These are phyloP conservation scores for Penicillium verhagenii DNA, from an alignment of 495 filamentous ascomycete species.

Conservation along the genomic window DNA sequence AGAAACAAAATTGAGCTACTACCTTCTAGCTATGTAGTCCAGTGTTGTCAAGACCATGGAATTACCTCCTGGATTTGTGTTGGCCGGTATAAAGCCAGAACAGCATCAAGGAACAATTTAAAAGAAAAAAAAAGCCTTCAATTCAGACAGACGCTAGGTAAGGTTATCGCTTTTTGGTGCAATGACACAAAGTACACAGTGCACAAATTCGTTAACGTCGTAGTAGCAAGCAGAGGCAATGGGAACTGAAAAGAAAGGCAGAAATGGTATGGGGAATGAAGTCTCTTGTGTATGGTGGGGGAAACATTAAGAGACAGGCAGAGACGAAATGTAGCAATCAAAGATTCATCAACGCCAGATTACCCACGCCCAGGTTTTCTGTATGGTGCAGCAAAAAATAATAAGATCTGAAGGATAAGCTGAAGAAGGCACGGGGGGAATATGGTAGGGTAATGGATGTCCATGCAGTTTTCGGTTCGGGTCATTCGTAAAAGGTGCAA, in stretches of 20 bases:
- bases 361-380: slow-evolving; percentile 29
- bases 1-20: no score
- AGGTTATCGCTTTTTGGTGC: slow-evolving; percentile 3
- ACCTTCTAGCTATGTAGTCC: no score
- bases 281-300: neutral
- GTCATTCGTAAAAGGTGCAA: slow-evolving; percentile 9
- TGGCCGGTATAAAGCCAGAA: neutral
- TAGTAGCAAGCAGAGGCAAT: neutral
- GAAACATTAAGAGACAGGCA: neutral
- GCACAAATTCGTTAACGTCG: slow-evolving; percentile 2
- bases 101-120: no score
- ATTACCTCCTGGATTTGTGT: neutral
- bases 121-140: neutral
- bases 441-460: neutral
- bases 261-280: neutral
- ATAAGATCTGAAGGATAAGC: slow-evolving; percentile 7
- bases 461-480: slow-evolving; percentile 17
- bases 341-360: slow-evolving; percentile 33
- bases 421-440: neutral
- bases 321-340: neutral
- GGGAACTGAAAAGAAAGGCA: neutral
- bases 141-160: slow-evolving; percentile 2
- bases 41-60: no score
- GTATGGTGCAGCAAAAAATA: slow-evolving; percentile 24
- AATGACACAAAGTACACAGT: neutral